Percentiles rank a stretch among this genome's conserved stretches.
Evolutionary conservation across 805 yeast genomes (phyloP).

Genomic region (Wickerhamomyces alni): DNA sequence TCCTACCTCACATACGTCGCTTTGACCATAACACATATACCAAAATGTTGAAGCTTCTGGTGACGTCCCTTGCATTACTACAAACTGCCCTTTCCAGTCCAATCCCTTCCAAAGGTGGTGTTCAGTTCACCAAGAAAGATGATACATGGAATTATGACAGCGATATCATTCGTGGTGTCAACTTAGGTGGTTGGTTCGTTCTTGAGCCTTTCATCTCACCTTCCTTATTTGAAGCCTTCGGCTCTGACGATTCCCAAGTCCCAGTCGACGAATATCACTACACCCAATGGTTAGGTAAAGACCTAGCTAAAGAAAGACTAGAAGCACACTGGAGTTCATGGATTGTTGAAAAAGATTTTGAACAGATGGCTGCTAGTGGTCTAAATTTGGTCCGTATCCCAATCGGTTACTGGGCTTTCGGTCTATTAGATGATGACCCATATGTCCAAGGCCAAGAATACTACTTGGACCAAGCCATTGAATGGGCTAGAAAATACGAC

Average conservation of each 20-base stretch:
- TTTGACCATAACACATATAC: too few species aligned
- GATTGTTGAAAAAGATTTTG: conserved; percentile 54
- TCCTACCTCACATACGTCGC: too few species aligned
- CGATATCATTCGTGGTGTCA: conserved; percentile 34
- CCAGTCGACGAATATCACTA: conserved; percentile 60
- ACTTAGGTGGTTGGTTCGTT: conserved; percentile 69
- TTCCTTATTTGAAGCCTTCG: conserved; percentile 40
- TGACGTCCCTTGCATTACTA: conserved; percentile 3
- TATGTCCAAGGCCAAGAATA: conserved; percentile 61
- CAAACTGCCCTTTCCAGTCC: conserved; percentile 11
- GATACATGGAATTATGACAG: conserved; percentile 17
- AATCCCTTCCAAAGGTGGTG: conserved; percentile 23
- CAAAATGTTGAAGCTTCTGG: not conserved
- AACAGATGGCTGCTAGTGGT: conserved; percentile 43
- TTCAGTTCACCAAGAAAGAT: conserved; percentile 14
- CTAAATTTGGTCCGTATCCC: conserved; percentile 72
- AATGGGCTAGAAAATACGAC: conserved; percentile 57
- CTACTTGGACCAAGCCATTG: conserved; percentile 58
- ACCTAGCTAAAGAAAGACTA: conserved; percentile 36
- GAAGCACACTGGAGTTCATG: conserved; percentile 51
- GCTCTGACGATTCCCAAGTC: conserved; percentile 28
- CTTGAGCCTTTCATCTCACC: conserved; percentile 71
- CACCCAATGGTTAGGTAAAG: conserved; percentile 42
- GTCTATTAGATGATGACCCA: conserved; percentile 42
- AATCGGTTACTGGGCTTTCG: conserved; percentile 74